A percentile compares a stretch with the other conserved stretches of the same genome.
Evolutionary conservation across 495 filamentous ascomycete species (phyloP).

Genomic region (Pseudotulostoma volvatum): DNA sequence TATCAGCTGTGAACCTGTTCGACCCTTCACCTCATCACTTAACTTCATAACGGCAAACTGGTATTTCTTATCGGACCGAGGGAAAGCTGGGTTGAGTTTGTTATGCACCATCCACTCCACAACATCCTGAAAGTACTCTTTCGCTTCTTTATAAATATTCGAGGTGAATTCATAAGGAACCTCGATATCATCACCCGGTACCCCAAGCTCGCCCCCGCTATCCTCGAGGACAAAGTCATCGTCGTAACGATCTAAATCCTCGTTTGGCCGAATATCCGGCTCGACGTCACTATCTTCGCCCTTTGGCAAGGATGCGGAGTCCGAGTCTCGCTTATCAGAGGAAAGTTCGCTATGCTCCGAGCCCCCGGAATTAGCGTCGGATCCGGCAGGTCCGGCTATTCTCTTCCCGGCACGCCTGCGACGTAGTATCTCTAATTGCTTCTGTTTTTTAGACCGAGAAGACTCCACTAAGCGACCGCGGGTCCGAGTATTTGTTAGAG

Average conservation of each 20-base stretch:
- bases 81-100: constrained; percentile 61
- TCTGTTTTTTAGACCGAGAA: constrained; percentile 27
- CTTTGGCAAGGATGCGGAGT: constrained; percentile 3
- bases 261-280: constrained; percentile 18
- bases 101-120: constrained; percentile 73
- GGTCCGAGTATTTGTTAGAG: constrained; percentile 26
- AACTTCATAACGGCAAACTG: constrained; percentile 57
- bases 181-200: constrained; percentile 35
- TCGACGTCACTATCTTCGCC: constrained; percentile 19
- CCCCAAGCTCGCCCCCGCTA: constrained; percentile 44
- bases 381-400: constrained; percentile 16
- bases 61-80: constrained; percentile 47
- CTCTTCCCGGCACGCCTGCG: constrained; percentile 42
- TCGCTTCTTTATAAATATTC: constrained; percentile 47
- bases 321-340: background rate
- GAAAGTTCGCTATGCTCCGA: constrained; percentile 1
- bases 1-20: constrained; percentile 52
- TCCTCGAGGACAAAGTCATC: constrained; percentile 58
- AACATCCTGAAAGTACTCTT: constrained; percentile 62
- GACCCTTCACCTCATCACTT: constrained; percentile 50
- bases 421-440: constrained; percentile 36
- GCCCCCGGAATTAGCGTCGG: constrained; percentile 12
- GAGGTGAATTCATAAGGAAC: constrained; percentile 60
- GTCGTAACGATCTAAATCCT: constrained; percentile 43
- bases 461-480: constrained; percentile 23